Percentiles rank a stretch among this genome's conserved stretches.
These are phyloP conservation scores for Dryas alaskensis DNA, from an alignment of 306 rosid genomes.

Conservation along the genomic window DNA sequence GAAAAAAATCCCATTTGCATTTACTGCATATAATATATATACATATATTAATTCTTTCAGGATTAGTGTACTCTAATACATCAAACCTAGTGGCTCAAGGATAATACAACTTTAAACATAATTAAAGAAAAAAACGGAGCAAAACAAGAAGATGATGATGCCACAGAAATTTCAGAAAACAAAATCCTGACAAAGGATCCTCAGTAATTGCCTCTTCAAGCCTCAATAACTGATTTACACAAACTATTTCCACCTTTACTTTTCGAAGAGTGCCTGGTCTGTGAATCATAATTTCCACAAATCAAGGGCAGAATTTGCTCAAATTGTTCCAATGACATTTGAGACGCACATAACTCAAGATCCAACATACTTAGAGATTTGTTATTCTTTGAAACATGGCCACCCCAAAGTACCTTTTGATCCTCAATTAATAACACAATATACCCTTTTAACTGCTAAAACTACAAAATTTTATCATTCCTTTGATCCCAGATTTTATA, in stretches of 20 bases:
- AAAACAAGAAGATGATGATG: neutral
- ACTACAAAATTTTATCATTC: neutral
- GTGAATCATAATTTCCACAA: neutral
- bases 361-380: neutral
- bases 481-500: neutral
- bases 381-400: neutral
- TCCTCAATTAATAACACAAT: neutral
- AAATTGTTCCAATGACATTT: conserved; percentile 1
- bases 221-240: neutral
- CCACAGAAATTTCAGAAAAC: neutral
- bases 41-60: neutral
- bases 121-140: neutral
- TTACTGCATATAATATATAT: neutral
- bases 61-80: neutral
- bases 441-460: neutral
- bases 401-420: neutral
- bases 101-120: neutral
- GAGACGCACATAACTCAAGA: neutral
- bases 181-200: neutral
- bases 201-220: neutral
- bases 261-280: neutral
- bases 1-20: neutral
- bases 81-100: neutral
- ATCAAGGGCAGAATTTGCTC: neutral
- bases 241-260: neutral